Percentiles rank a stretch among this genome's conserved stretches.
These are phyloP conservation scores for Cenchrus fungigraminus DNA, from an alignment of 176 grass and related monocot genomes.

Conservation along the genomic window DNA sequence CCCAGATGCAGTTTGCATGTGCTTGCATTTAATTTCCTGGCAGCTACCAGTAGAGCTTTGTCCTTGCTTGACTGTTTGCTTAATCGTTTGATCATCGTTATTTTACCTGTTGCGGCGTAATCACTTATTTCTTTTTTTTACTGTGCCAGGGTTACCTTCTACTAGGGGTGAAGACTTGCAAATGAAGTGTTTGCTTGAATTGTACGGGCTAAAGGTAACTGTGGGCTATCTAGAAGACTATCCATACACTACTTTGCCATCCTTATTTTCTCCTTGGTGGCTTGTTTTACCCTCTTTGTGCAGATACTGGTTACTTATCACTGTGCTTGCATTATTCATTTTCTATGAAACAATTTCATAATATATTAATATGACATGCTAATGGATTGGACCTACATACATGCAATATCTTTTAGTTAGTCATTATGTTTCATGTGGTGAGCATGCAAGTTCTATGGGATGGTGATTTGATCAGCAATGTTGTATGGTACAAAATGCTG, in stretches of 20 bases:
- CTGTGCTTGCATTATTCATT: constrained; percentile 8
- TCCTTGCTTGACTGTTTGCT: neutral
- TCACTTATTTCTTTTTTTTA: constrained; percentile 24
- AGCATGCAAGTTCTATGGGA: neutral
- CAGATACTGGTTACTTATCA: constrained; percentile 18
- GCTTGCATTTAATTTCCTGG: constrained; percentile 27
- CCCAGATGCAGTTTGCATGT: constrained; percentile 14
- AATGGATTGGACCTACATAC: constrained; percentile 10
- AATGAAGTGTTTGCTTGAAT: constrained; percentile 99
- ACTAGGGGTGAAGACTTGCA: constrained; percentile 90
- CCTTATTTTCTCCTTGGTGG: constrained; percentile 21
- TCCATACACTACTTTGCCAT: constrained; percentile 25
- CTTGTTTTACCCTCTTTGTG: constrained; percentile 18
- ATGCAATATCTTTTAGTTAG: neutral
- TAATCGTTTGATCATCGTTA: constrained; percentile 13
- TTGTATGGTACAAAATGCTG: neutral
- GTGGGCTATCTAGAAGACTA: neutral
- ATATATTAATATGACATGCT: neutral
- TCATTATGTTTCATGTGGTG: neutral
- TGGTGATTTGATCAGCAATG: neutral
- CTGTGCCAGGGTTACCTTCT: constrained; percentile 75
- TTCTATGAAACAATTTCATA: constrained; percentile 2
- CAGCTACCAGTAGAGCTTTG: constrained; percentile 7
- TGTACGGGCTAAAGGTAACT: constrained; percentile 97
- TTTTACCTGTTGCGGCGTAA: neutral